These are phyloP conservation scores for Abrus pulchellus DNA, from an alignment of 306 rosid species.

Conservation along the genomic window DNA sequence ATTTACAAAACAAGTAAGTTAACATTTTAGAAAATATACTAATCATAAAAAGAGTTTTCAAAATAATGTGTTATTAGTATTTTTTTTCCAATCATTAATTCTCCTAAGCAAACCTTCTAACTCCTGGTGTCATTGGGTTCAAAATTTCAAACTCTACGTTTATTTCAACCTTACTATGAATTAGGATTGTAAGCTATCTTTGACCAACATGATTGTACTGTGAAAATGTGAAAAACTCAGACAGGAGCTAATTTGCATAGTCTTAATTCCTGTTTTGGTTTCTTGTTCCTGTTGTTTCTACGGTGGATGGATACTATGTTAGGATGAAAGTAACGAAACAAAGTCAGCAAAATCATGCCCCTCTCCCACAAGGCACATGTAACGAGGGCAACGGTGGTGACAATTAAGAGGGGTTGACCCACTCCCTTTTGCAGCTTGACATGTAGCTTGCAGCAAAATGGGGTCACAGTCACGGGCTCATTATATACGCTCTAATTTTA, in stretches of 20 bases:
- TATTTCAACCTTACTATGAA: not conserved
- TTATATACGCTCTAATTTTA: conserved; percentile 2
- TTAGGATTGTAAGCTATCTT: not conserved
- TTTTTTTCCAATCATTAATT: too few relatives aligned
- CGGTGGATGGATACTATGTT: conserved; percentile 40
- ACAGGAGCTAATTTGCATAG: not conserved
- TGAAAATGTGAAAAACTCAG: not conserved
- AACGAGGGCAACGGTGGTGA: conserved; percentile 54
- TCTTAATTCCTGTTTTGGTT: conserved; percentile 4
- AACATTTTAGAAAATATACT: too few relatives aligned
- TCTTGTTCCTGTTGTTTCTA: conserved; percentile 39
- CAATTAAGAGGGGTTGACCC: conserved; percentile 58
- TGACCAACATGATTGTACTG: conserved; percentile 12
- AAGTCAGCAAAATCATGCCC: conserved; percentile 54
- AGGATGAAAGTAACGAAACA: conserved; percentile 77
- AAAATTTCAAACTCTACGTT: too few relatives aligned
- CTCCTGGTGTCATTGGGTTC: too few relatives aligned
- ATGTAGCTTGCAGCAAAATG: conserved; percentile 41
- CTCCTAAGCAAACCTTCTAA: too few relatives aligned
- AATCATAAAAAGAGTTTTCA: too few relatives aligned
- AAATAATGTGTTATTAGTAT: too few relatives aligned
- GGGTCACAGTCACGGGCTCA: conserved; percentile 48
- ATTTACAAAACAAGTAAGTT: too few relatives aligned
- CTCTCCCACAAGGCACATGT: conserved; percentile 55
- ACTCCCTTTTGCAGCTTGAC: conserved; percentile 46